phyloP scores from a whole-genome alignment of 352 stramenopile species.

The Discostella stelligera region DNA sequence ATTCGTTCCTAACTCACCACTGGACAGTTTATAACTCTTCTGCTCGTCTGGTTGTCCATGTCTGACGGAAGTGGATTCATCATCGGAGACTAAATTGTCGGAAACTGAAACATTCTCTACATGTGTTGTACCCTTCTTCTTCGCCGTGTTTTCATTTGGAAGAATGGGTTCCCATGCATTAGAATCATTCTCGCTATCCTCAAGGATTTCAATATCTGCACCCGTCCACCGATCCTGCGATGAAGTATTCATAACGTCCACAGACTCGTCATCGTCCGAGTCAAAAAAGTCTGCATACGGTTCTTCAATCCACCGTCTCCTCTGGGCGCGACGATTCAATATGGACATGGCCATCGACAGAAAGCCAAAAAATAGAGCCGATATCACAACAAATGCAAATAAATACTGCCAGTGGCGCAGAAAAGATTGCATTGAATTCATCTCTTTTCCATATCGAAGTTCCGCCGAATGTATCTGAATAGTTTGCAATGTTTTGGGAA shows the following conservation, averaged over 20 bases:
- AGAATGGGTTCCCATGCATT: conserved; percentile 45
- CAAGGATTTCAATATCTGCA: conserved; percentile 46
- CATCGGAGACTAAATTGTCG: conserved; percentile 45
- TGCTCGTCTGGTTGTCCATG: not conserved
- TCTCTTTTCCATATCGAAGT: conserved; percentile 72
- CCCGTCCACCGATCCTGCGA: conserved; percentile 33
- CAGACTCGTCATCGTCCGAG: conserved; percentile 30
- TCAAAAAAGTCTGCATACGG: conserved; percentile 49
- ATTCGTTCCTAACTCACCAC: conserved; percentile 27
- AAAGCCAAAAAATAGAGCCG: conserved; percentile 56
- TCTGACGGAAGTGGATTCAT: conserved; percentile 23
- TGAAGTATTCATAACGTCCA: conserved; percentile 10
- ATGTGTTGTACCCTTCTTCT: not conserved
- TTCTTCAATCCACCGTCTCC: conserved; percentile 19
- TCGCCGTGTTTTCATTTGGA: conserved; percentile 14
- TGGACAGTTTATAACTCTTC: conserved; percentile 12
- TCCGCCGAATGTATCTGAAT: conserved; percentile 53
- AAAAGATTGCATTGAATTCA: conserved; percentile 63
- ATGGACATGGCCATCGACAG: conserved; percentile 31
- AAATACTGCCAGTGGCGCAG: conserved; percentile 70
- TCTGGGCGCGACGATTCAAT: conserved; percentile 26
- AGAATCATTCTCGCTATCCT: conserved; percentile 39
- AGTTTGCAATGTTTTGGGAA: conserved; percentile 37
- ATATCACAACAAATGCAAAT: conserved; percentile 57
- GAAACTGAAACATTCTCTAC: conserved; percentile 1